phyloP scores from a whole-genome alignment of 2,329 filamentous ascomycete species.

The Penicillium sp. region DNA sequence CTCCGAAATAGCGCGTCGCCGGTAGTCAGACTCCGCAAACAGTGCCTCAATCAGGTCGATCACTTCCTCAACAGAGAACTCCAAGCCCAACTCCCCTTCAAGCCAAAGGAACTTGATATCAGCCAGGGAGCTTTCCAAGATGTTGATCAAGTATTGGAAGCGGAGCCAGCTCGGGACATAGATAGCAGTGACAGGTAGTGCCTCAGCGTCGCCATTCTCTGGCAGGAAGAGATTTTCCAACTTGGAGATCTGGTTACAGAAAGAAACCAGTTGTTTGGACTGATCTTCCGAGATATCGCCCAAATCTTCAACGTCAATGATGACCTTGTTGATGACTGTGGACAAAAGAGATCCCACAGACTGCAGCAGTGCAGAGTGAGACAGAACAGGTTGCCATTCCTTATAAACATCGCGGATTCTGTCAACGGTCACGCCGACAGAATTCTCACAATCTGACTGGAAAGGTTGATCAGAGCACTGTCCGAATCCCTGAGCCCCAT shows the following conservation, averaged over 20 bases:
- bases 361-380: constrained; percentile 62
- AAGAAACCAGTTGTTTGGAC: constrained; percentile 59
- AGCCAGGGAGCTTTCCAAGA: constrained; percentile 63
- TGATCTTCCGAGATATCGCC: constrained; percentile 66
- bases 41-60: constrained; percentile 65
- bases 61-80: constrained; percentile 64
- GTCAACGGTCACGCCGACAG: constrained; percentile 60
- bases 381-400: constrained; percentile 61
- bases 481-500: constrained; percentile 63
- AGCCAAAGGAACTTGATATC: constrained; percentile 68
- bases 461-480: constrained; percentile 62
- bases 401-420: constrained; percentile 58
- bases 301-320: constrained; percentile 64
- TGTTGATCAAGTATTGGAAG: constrained; percentile 65
- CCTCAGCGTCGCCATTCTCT: constrained; percentile 37
- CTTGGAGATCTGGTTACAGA: constrained; percentile 58
- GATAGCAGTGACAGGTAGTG: constrained; percentile 58
- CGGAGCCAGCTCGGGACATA: constrained; percentile 67
- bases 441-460: constrained; percentile 61
- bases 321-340: constrained; percentile 60
- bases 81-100: constrained; percentile 64
- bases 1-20: constrained; percentile 60
- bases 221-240: constrained; percentile 60
- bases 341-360: constrained; percentile 61
- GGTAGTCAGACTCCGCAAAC: constrained; percentile 64